phyloP scores from a whole-genome alignment of 2,329 filamentous ascomycete species.

The Byssothecium circinans region DNA sequence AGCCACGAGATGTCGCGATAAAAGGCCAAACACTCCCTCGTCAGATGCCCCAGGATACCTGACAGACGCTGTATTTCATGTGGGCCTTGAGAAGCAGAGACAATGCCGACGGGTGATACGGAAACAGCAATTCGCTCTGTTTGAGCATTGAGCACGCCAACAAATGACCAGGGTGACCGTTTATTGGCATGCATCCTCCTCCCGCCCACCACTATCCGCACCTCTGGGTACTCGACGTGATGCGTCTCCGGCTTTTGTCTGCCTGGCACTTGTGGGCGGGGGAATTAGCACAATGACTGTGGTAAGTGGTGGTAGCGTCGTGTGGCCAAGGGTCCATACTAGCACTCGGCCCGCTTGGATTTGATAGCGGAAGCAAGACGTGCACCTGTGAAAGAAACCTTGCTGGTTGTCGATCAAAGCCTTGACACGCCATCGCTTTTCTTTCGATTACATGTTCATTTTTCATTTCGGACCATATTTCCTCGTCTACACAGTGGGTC shows the following conservation, averaged over 20 bases:
- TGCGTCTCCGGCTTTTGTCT: neutral
- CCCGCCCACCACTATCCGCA: constrained; percentile 2
- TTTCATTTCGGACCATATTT: too few species aligned
- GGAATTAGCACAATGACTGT: constrained; percentile 1
- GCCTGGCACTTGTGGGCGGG: neutral
- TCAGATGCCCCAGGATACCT: neutral
- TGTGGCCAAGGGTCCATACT: constrained; percentile 4
- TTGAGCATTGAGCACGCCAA: constrained; percentile 17
- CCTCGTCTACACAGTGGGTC: too few species aligned
- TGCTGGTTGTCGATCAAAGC: neutral
- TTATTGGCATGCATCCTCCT: constrained; percentile 8
- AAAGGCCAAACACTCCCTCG: neutral
- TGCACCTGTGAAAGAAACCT: constrained; percentile 1
- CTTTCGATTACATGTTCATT: too few species aligned
- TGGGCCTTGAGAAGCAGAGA: neutral
- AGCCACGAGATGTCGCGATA: neutral
- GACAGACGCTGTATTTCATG: neutral
- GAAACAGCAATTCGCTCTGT: constrained; percentile 9
- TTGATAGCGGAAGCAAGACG: constrained; percentile 1
- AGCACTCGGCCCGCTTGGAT: constrained; percentile 6
- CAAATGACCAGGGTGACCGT: constrained; percentile 19
- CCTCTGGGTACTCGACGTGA: neutral
- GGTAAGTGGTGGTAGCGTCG: neutral
- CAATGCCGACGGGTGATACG: constrained; percentile 14
- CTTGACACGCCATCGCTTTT: neutral